Base-by-base conservation (phyloP, 2,329 filamentous ascomycete species). In the Alternaria sp. region DNA sequence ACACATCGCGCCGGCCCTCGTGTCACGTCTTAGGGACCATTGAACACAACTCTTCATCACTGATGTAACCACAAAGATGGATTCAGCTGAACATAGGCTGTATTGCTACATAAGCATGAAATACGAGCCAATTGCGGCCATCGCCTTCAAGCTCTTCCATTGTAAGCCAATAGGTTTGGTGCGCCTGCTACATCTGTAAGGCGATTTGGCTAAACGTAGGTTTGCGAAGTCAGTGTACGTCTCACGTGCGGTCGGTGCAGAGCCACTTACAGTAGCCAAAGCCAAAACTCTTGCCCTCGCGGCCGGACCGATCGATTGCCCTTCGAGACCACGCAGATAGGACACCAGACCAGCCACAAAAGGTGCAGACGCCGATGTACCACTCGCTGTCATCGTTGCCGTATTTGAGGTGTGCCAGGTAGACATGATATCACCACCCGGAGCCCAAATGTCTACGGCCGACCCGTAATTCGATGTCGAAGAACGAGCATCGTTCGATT, bases 321-420 rank as follows among this genome's bases (percentile, higher is more conserved):
- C 78, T 61, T 85, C 81, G 12, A 86, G 77, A n/a, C 79, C 79
- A 81, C 91, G 88, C 30, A 92, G 80, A 79, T 92, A 92, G 26
- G 89, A 89, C 13, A 88, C 88, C 4, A 92, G 82, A 51, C 90
- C 90, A 51, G 88, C 86, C 57, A 92, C 84, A 75, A 91, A 89
- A 2, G 90, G 90, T 12, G 86, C 85, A 25, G 90, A 89, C 88
- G 90, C 90, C 36, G 84, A 88, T 6, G 89, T 90, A 32, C 88
- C 89, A 13, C 82, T 84, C 69, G 88, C 82, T 36, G 73, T 82
- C 54, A 78, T 79, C 75, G 67, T 73, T 1, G 70, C 70, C 9
- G 57, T 84, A 25, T 85, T 81, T 15, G 79, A 84, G 30, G 75
- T 79, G 57, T 74, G 72, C 49, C 82, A 87, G 13, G 87, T 79